Base-by-base conservation (phyloP, 2,329 filamentous ascomycete species). In the Teratosphaeria zuluensis region DNA sequence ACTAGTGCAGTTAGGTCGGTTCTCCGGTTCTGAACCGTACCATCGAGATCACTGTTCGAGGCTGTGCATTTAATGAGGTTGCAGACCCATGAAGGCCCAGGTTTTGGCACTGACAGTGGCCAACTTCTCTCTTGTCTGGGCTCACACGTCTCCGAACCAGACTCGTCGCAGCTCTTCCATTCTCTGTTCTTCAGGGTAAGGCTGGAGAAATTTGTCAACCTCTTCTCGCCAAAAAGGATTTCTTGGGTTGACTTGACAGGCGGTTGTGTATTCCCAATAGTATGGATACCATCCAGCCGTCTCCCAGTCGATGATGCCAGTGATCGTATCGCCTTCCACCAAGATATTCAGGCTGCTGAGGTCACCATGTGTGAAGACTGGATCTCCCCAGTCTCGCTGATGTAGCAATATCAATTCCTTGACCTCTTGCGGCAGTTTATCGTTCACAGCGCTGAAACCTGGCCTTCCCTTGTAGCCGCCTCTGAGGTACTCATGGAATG, bases 311-410 rank as follows among this genome's bases (percentile, higher is more conserved):
- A 76, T 62, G 61, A 82, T 78, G 8, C 76, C 77, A 51, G 75
- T 71, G 32, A 83, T 65, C 4, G 72, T 65, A 56, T 76, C 73
- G 4, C 70, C 74, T 6, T 66, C 66, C 51, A 74, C 65, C 9
- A 80, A 60, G 52, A 81, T 76, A 60, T 81, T 80, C 24, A 65
- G 64, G 14, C 51, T 32, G 35, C 56, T 75, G 7, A 84, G 69
- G 65, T 84, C 80, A 2, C 75, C 75, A 68, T 83, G 80, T 1
- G 79, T 79, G 59, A 83, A 77, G 1, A 77, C 72, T 24, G 74
- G 73, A 16, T 62, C 55, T n/a, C 66, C 65, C 68, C 69, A 75
- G 9, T 66, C 1, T 67, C 61, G 56, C 53, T 19, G 11, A 16
- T 56, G 32, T 12, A 56, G 24, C 4, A 11, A 5, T 46, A 55